A percentile compares a stretch with the other conserved stretches of the same genome.
phyloP scores from a whole-genome alignment of 192 early-diverging fungal genomes.

The Backusella sp. region DNA sequence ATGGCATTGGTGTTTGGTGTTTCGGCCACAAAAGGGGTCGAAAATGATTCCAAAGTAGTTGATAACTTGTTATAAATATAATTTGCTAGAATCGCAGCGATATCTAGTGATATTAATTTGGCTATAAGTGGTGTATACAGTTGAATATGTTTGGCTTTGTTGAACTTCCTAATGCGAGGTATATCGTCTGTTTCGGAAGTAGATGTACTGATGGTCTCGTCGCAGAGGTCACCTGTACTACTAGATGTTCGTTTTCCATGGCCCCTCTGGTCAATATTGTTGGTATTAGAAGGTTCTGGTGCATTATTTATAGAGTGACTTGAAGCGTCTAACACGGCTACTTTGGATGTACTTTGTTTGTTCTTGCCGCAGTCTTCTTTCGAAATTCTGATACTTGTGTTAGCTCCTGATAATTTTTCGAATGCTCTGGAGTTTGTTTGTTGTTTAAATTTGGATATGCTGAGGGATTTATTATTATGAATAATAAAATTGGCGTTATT shows the following conservation, averaged over 20 bases:
- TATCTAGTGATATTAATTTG: neutral
- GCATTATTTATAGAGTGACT: neutral
- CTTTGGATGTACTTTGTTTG: neutral
- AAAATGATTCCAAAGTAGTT: neutral
- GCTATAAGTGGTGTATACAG: neutral
- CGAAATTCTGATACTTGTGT: neutral
- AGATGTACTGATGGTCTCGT: neutral
- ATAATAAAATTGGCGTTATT: neutral
- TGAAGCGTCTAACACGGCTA: neutral
- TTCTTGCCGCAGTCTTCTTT: neutral
- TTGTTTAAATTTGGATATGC: neutral
- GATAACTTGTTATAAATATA: neutral
- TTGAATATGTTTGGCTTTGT: constrained; percentile 1
- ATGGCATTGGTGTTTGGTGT: neutral
- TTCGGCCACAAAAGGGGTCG: neutral
- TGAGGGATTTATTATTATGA: neutral
- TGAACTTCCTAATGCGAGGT: neutral
- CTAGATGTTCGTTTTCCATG: neutral
- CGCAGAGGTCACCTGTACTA: neutral
- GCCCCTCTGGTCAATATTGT: neutral
- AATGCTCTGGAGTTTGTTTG: neutral
- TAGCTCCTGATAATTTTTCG: neutral
- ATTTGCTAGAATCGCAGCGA: neutral
- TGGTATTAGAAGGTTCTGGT: neutral
- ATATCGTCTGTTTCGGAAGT: neutral